phyloP scores from a whole-genome alignment of 1,139 yeast species.

The Yamadazyma triangularis region DNA sequence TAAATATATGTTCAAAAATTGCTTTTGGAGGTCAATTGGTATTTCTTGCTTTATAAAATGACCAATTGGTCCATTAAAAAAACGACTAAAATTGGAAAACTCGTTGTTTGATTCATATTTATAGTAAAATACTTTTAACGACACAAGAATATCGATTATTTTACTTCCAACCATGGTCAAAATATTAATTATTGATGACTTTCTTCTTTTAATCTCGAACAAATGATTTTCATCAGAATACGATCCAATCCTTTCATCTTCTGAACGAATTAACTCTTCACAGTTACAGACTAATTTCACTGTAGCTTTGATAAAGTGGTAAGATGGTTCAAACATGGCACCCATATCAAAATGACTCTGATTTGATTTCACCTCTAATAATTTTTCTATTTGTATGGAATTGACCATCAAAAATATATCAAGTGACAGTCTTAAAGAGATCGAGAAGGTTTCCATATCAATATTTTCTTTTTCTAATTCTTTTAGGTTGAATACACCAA shows the following conservation, averaged over 20 bases:
- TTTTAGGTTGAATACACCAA: too few species aligned
- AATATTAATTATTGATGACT: constrained; percentile 18
- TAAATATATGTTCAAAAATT: constrained; percentile 26
- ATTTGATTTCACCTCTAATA: constrained; percentile 17
- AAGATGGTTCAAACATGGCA: constrained; percentile 10
- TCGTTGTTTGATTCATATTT: constrained; percentile 22
- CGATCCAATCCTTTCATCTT: constrained; percentile 5
- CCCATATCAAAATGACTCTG: constrained; percentile 17
- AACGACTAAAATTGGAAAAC: constrained; percentile 24
- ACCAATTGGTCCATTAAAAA: constrained; percentile 16
- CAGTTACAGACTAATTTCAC: neutral
- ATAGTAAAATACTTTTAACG: constrained; percentile 30
- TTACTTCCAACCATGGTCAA: constrained; percentile 22
- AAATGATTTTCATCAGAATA: constrained; percentile 10
- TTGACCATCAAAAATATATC: constrained; percentile 23
- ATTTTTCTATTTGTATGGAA: constrained; percentile 34
- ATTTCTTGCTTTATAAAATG: constrained; percentile 12
- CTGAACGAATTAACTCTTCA: neutral
- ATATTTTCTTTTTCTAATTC: too few species aligned
- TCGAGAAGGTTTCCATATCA: too few species aligned
- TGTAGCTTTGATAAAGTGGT: neutral
- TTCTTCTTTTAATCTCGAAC: constrained; percentile 10
- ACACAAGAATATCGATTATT: constrained; percentile 28
- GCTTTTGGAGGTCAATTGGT: constrained; percentile 20
- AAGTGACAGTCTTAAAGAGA: constrained; percentile 15